Evolutionary conservation across 768 basidiomycete species (phyloP), one percentile per base, ranked within the genome.

Genomic region (Lyophyllum decastes): DNA sequence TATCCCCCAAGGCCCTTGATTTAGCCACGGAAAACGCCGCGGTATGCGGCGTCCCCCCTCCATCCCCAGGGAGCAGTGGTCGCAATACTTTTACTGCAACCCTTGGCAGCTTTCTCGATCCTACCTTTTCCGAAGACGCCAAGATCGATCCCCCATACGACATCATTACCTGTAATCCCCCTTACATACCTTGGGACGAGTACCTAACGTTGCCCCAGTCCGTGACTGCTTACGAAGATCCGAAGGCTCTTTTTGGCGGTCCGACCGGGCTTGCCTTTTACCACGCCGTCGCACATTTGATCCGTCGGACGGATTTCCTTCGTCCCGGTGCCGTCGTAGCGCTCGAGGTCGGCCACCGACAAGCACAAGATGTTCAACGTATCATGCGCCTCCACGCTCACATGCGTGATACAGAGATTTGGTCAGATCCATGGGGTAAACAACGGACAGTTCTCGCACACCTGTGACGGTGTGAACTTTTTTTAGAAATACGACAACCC

Each of bases 111-210:
- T 76, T 83, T 57, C 69, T 84, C 35, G 76, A 76, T 38, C 76
- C 75, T 14, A 75, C 80, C 58, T 78, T 90, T 51, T 68, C 63
- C 51, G 61, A 67, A 21, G 59, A 67, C 45, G 60, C 68, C 52
- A 62, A 59, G 45, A 68, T 83, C 58, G 64, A 64, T 49, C 77
- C 71, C 2, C 83, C 88, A 1, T 91, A 87, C 72, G 87, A 93
- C 72, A 74, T 95, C 55, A 76, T 95, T 66, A 93, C 92, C 11
- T 84, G 88, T 16, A 95, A 95, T 73, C 90, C 91, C 24, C 90
- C 93, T 10, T 98, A 97, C 72, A 90, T 98, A 62, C 78, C 94
- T 35, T 78, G 70, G 60, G 63, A 72, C 38, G 87, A 89, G 58
- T 95, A 87, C 67, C 72, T 82, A 43, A 51, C 65, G 22, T 80